Conservation (phyloP, 257 asterid genomes). For the Knoxia roxburghii region DNA sequence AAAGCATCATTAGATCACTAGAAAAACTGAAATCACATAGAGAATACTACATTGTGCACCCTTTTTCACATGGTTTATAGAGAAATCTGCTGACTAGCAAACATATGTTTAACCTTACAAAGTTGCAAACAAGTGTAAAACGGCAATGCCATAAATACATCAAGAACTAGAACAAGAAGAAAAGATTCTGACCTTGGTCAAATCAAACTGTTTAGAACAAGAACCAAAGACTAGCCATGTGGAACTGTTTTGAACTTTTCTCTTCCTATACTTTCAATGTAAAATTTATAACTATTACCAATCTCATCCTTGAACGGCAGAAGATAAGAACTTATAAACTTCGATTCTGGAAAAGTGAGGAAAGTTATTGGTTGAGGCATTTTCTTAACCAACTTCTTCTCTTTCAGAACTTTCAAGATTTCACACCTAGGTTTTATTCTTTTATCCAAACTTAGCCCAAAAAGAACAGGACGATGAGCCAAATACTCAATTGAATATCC, state of each 20-base stretch:
- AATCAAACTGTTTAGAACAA: not conserved
- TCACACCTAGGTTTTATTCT: slow-evolving; percentile 22
- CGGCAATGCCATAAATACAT: too few relatives aligned
- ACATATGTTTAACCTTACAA: too few relatives aligned
- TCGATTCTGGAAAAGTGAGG: not conserved
- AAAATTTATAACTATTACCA: slow-evolving; percentile 13
- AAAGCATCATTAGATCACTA: not conserved
- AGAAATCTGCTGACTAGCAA: too few relatives aligned
- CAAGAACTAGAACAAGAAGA: too few relatives aligned
- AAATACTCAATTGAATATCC: slow-evolving; percentile 7
- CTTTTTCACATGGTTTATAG: too few relatives aligned
- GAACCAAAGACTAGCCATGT: not conserved
- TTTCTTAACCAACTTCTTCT: slow-evolving; percentile 12
- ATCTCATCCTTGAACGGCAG: slow-evolving; percentile 22
- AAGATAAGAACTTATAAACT: slow-evolving; percentile 14
- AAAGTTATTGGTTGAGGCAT: not conserved
- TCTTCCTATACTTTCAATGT: slow-evolving; percentile 1
- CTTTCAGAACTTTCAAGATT: slow-evolving; percentile 14
- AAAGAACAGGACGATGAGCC: not conserved
- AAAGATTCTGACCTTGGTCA: too few relatives aligned
- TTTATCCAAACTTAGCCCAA: slow-evolving; percentile 18
- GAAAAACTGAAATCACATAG: not conserved
- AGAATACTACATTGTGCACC: not conserved
- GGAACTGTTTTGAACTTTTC: not conserved
- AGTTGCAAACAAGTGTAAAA: too few relatives aligned